Base-by-base conservation (phyloP, 345 rosid species). In the Gossypium australe region DNA sequence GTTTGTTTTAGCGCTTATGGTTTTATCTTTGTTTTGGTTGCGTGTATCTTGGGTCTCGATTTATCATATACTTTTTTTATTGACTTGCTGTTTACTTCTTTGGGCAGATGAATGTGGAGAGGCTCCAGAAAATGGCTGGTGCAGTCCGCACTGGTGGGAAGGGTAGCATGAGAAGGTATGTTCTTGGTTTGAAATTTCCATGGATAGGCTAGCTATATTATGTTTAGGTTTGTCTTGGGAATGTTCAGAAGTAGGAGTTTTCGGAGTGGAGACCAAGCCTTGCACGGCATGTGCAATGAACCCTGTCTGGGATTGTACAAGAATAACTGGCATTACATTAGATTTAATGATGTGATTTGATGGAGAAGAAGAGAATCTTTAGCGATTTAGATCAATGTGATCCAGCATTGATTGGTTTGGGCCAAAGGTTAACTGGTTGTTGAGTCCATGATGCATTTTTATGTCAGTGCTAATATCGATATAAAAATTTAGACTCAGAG, bases 61-160 rank as follows among this genome's bases (percentile, higher is more conserved):
- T 3, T 67, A 44, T 17, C 22, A 22, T 22, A 20, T 22, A 20
- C 25, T 24, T 10, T 65, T 20, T 45, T 18, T 66, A 11, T 6
- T 3, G 9, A 45, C 1, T 45, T n/a, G 9, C 9, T 56, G 27
- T 52, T 38, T 56, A 34, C 7, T 34, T 34, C 41, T 34, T 34
- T 34, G 41, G 41, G 41, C 41, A 29, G 98, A 94, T 94, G 98
- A 85, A 94, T 65, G 69, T 88, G 72, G 98, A 94, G 72, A 94
- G 82, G 89, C 96, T 94, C 78, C 87, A 81, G 90, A 94, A 86
- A 88, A 94, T 94, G 95, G 98, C 98, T 4, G 86, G 86, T 82
- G 87, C 98, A 2, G 98, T 94, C 74, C 98, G 97, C 82, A 92
- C 98, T 3, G 97, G 98, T 34, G 97, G 98, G 45, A 94, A 94